phyloP scores from a whole-genome alignment of 2,329 filamentous ascomycete species.

The Xylaria multiplex region DNA sequence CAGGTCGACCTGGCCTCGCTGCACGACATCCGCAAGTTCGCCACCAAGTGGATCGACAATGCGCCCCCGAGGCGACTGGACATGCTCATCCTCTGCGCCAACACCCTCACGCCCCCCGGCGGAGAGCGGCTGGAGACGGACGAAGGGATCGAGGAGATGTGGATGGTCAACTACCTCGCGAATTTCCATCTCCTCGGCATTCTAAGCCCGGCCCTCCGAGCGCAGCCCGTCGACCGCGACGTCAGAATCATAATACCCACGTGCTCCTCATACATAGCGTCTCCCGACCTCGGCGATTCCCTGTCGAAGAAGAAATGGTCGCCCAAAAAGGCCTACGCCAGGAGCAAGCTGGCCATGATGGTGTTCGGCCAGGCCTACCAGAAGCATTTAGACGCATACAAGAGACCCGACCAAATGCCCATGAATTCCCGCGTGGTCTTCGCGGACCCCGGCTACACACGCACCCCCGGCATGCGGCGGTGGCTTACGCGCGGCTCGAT shows the following conservation, averaged over 20 bases:
- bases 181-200: constrained; percentile 97
- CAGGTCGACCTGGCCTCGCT: constrained; percentile 89
- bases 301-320: constrained; percentile 63
- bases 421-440: constrained; percentile 86
- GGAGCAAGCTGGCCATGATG: constrained; percentile 82
- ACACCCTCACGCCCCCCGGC: constrained; percentile 76
- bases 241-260: constrained; percentile 87
- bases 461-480: constrained; percentile 86
- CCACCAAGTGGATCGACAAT: constrained; percentile 98
- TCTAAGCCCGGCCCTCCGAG: constrained; percentile 86
- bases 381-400: constrained; percentile 86
- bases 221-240: constrained; percentile 92
- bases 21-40: constrained; percentile 91
- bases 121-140: constrained; percentile 68
- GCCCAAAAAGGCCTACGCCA: constrained; percentile 67
- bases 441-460: constrained; percentile 84
- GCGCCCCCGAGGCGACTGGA: constrained; percentile 87
- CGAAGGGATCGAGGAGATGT: constrained; percentile 87
- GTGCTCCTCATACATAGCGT: constrained; percentile 87
- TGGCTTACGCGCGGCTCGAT: constrained; percentile 89
- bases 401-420: constrained; percentile 83
- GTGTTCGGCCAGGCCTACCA: constrained; percentile 91
- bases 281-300: constrained; percentile 70
- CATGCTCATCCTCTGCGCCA: constrained; percentile 88
- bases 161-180: constrained; percentile 94